Base-by-base conservation (phyloP, 495 filamentous ascomycete species). In the Aspergillus taichungensis region DNA sequence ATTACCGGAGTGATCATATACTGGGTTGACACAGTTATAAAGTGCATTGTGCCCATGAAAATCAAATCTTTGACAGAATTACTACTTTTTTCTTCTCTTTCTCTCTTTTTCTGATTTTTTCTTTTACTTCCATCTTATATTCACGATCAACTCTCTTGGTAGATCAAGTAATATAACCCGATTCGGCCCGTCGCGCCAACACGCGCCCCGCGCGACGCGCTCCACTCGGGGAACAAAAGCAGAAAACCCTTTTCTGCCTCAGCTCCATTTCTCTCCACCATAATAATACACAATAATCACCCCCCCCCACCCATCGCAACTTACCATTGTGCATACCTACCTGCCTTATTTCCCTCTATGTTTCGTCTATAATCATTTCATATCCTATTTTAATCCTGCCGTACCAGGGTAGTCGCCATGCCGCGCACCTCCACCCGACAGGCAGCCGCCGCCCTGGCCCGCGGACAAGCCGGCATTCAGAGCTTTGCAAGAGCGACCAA, bases 401-500 rank as follows among this genome's bases (percentile, higher is more conserved):
- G 33, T 24, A 42, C 14, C 31, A 40, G 47, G 50, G 59, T 61
- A 62, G 51, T 34, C 45, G 52, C 62, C 54, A 71, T 71, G 67
- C 63, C 63, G 52, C 62, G 64, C 49, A 50, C 58, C 28, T 53
- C 54, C 42, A 42, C 63, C 29, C 51, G 59, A 48, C 48, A 51
- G 37, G 35, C 18, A 9, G 35, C 35, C 35, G 47, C 57, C 55
- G 36, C 57, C 59, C 59, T 66, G 48, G 52, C 62, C 42, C 61
- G 55, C 29, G 46, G 44, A 7, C 68, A 68, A 45, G 50, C 50
- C 14, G 59, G 54, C 28, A 72, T 72, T 40, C 66, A 70, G 39
- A 53, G 43, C 46, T 72, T 72, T 44, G 55, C 64, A 54, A 62
- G 64, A 59, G 54, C 68, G 54, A 69, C 66, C 50, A 72, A 72